Evolutionary conservation across 78 protist species (phyloP).

Genomic region (Dictyostelium discoideum): DNA sequence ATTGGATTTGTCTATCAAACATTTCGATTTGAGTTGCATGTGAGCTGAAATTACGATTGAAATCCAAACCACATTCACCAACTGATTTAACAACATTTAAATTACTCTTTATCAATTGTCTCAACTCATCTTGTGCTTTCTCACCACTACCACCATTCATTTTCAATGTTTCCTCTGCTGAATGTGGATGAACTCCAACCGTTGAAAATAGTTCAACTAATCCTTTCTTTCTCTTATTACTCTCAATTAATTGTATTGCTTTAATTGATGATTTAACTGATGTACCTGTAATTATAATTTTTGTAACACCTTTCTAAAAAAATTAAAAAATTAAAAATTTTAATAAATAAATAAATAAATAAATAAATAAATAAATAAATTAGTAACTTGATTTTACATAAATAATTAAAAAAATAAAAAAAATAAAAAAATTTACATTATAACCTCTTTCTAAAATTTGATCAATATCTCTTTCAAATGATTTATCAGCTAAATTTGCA

Average conservation of each 20-base stretch:
- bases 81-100: slow-evolving; percentile 42
- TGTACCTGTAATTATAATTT: slow-evolving; percentile 72
- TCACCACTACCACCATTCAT: slow-evolving; percentile 6
- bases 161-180: slow-evolving; percentile 60
- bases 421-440: neutral
- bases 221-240: slow-evolving; percentile 7
- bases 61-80: slow-evolving; percentile 85
- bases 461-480: slow-evolving; percentile 44
- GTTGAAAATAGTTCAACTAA: slow-evolving; percentile 46
- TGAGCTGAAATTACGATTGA: slow-evolving; percentile 62
- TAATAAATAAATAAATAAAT: neutral
- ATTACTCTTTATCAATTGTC: neutral
- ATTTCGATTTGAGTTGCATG: slow-evolving; percentile 53
- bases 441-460: slow-evolving; percentile 18
- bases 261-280: slow-evolving; percentile 30
- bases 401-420: neutral
- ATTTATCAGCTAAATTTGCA: slow-evolving; percentile 79
- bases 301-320: slow-evolving; percentile 38
- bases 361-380: neutral
- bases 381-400: neutral
- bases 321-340: neutral
- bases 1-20: slow-evolving; percentile 65
- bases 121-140: neutral
- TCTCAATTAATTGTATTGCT: slow-evolving; percentile 55
- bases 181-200: slow-evolving; percentile 84